Evolutionary conservation across 495 filamentous ascomycete genomes (phyloP).

Genomic region (Penicillium bovifimosum): DNA sequence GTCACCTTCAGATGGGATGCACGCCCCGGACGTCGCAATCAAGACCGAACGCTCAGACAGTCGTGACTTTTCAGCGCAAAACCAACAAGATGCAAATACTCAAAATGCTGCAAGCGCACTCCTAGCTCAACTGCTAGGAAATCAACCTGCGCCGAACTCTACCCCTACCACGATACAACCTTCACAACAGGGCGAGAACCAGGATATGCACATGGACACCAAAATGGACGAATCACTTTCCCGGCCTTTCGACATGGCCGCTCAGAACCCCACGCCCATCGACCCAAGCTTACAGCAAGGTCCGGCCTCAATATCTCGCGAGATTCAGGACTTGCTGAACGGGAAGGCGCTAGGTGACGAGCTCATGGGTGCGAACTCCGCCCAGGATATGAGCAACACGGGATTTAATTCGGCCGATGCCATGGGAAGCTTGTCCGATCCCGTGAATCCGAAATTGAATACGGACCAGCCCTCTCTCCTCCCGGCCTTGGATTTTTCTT

Average conservation of each 20-base stretch:
- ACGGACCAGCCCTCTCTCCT: constrained; percentile 38
- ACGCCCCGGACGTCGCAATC: constrained; percentile 29
- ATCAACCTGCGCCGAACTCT: constrained; percentile 25
- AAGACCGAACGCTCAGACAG: constrained; percentile 30
- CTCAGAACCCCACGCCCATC: constrained; percentile 6
- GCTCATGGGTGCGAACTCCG: constrained; percentile 13
- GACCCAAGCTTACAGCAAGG: constrained; percentile 9
- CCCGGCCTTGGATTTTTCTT: constrained; percentile 34
- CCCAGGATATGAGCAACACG: constrained; percentile 3
- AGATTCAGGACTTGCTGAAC: constrained; percentile 19
- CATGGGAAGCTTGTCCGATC: constrained; percentile 31
- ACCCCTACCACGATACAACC: constrained; percentile 12
- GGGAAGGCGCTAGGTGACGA: constrained; percentile 15
- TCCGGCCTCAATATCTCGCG: constrained; percentile 10
- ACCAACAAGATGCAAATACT: constrained; percentile 20
- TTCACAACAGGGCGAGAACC: constrained; percentile 11
- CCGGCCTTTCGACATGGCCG: constrained; percentile 7
- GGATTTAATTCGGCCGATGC: constrained; percentile 17
- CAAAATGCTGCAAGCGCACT: constrained; percentile 43
- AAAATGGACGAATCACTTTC: constrained; percentile 20
- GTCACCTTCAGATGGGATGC: constrained; percentile 31
- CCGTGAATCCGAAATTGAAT: constrained; percentile 29
- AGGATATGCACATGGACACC: constrained; percentile 13
- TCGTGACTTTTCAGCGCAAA: constrained; percentile 12
- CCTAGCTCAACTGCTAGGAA: constrained; percentile 41